Conservation (phyloP, 1,139 yeast species). For the Magnusiomyces suaveolens region DNA sequence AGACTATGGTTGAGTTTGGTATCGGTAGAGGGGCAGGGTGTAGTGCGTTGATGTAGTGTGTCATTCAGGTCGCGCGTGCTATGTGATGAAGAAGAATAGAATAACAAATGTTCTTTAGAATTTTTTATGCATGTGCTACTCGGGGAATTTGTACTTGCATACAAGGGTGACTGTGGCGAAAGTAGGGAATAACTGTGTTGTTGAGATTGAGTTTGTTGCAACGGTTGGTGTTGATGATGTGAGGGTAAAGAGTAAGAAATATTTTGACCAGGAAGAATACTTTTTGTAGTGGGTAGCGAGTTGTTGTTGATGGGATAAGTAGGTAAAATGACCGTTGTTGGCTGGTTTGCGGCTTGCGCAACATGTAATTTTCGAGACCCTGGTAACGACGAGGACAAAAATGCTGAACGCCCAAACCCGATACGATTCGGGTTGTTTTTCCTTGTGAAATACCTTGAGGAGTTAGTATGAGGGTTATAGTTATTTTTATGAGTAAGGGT, state of each 20-base stretch:
- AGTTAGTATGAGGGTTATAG: no score
- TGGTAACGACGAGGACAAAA: not conserved
- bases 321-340: not conserved
- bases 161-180: not conserved
- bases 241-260: not conserved
- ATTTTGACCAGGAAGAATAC: not conserved
- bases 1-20: no score
- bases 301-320: not conserved
- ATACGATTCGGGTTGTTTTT: not conserved
- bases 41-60: no score
- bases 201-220: not conserved
- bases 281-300: not conserved
- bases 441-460: no score
- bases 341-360: not conserved
- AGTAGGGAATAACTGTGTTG: not conserved
- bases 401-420: not conserved
- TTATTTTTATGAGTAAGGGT: no score
- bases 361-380: not conserved
- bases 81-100: no score
- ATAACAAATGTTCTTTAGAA: no score
- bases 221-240: not conserved
- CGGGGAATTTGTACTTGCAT: no score
- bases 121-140: no score
- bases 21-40: no score
- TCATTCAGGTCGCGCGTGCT: no score